Evolutionary conservation across 352 stramenopile genomes (phyloP).

Genomic region (Pythium aphanidermatum): DNA sequence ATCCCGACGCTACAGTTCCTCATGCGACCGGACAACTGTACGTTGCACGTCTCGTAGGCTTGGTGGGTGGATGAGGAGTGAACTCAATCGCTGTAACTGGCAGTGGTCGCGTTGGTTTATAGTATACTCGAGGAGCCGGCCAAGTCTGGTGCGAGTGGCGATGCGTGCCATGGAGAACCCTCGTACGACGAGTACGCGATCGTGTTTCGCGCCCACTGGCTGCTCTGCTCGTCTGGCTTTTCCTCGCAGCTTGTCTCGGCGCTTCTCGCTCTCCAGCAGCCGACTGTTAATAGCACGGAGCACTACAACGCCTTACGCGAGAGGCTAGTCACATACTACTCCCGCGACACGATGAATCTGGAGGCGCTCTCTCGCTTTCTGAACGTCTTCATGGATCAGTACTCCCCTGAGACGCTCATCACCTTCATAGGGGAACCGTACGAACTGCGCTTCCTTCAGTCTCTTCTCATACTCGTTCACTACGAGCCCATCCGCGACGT

Average conservation of each 20-base stretch:
- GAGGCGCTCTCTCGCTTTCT: conserved; percentile 56
- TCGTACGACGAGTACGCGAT: conserved; percentile 54
- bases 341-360: conserved; percentile 55
- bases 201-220: conserved; percentile 56
- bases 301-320: conserved; percentile 21
- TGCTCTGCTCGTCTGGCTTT: conserved; percentile 53
- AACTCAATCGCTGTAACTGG: background rate
- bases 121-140: conserved; percentile 42
- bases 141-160: background rate
- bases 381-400: conserved; percentile 65
- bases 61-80: background rate
- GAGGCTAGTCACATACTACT: conserved; percentile 36
- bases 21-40: conserved; percentile 56
- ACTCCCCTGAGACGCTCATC: conserved; percentile 44
- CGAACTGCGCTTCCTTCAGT: conserved; percentile 41
- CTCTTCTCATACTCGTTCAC: conserved; percentile 49
- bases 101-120: conserved; percentile 40
- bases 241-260: conserved; percentile 56
- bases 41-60: background rate
- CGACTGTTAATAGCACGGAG: conserved; percentile 1
- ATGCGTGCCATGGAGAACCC: conserved; percentile 25
- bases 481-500: conserved; percentile 66
- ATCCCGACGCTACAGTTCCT: conserved; percentile 53
- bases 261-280: conserved; percentile 36
- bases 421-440: conserved; percentile 36